A percentile compares a stretch with the other conserved stretches of the same genome.
These are phyloP conservation scores for Kregervanrija fluxuum DNA, from an alignment of 805 yeast genomes.

Conservation along the genomic window DNA sequence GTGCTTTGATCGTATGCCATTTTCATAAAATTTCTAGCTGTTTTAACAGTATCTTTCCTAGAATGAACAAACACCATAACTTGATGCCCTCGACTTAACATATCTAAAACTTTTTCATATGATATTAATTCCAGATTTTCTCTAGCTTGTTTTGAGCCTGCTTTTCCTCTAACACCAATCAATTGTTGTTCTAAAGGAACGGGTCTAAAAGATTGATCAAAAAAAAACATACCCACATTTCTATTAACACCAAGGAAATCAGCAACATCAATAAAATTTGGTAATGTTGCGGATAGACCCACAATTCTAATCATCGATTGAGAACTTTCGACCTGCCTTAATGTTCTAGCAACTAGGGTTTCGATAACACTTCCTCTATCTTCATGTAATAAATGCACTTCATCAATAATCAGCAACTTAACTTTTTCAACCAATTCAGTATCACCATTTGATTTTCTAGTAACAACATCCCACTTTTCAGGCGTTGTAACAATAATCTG, in stretches of 20 bases:
- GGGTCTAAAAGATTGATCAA: conserved; percentile 90
- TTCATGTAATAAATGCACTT: conserved; percentile 93
- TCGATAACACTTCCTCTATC: conserved; percentile 98
- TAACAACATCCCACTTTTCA: conserved; percentile 96
- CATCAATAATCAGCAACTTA: conserved; percentile 84
- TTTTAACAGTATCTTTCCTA: conserved; percentile 82
- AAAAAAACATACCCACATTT: conserved; percentile 86
- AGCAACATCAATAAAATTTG: conserved; percentile 88
- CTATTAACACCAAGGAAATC: conserved; percentile 90
- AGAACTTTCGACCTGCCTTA: conserved; percentile 89
- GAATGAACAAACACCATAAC: conserved; percentile 97
- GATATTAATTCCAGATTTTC: conserved; percentile 70
- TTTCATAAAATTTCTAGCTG: conserved; percentile 65
- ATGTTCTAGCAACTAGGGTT: conserved; percentile 87
- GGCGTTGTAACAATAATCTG: conserved; percentile 93
- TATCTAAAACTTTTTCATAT: conserved; percentile 67
- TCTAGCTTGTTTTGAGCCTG: conserved; percentile 64
- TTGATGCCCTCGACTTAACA: conserved; percentile 66
- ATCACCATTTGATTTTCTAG: conserved; percentile 88
- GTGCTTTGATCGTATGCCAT: conserved; percentile 62
- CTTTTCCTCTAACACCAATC: conserved; percentile 79
- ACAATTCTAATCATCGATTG: conserved; percentile 92
- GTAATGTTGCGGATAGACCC: conserved; percentile 90
- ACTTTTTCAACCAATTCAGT: conserved; percentile 79
- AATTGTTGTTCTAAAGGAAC: conserved; percentile 87